These are phyloP conservation scores for Uncinocarpus reesii DNA, from an alignment of 2,329 filamentous ascomycete genomes.

Conservation along the genomic window DNA sequence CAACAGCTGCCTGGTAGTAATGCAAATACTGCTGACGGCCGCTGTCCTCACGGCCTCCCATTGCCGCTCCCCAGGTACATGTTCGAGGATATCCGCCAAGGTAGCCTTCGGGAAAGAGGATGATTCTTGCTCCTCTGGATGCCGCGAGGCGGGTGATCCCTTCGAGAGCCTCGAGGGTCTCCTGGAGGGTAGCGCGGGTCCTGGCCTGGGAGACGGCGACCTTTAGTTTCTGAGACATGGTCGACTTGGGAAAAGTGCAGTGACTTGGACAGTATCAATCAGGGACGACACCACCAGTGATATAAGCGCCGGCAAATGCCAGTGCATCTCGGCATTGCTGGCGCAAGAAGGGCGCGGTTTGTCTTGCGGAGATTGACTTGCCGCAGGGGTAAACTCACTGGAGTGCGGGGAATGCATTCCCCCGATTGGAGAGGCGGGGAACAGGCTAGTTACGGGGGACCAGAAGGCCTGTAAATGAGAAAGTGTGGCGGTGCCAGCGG, in stretches of 20 bases:
- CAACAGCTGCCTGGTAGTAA: conserved; percentile 70
- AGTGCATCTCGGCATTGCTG: no score
- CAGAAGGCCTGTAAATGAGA: no score
- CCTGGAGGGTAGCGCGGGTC: conserved; percentile 33
- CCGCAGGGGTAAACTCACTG: no score
- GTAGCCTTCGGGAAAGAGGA: conserved; percentile 87
- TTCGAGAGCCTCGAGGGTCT: conserved; percentile 59
- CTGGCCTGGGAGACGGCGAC: conserved; percentile 40
- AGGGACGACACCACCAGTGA: no score
- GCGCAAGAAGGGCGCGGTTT: no score
- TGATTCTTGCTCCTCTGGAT: conserved; percentile 50
- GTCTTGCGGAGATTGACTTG: no score
- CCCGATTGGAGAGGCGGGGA: no score
- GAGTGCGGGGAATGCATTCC: no score
- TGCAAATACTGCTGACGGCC: conserved; percentile 73
- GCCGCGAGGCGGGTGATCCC: conserved; percentile 55
- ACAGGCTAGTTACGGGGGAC: no score
- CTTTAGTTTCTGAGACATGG: conserved; percentile 34
- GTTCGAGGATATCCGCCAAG: conserved; percentile 85
- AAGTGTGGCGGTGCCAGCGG: no score
- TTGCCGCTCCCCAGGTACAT: conserved; percentile 61
- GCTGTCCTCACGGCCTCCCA: conserved; percentile 57
- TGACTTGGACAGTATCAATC: no score
- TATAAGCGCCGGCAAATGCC: no score
- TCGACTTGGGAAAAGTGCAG: not conserved